A percentile compares a stretch with the other conserved stretches of the same genome.
Evolutionary conservation across 75 land plant species (phyloP).

Genomic region (Cryptomeria japonica): DNA sequence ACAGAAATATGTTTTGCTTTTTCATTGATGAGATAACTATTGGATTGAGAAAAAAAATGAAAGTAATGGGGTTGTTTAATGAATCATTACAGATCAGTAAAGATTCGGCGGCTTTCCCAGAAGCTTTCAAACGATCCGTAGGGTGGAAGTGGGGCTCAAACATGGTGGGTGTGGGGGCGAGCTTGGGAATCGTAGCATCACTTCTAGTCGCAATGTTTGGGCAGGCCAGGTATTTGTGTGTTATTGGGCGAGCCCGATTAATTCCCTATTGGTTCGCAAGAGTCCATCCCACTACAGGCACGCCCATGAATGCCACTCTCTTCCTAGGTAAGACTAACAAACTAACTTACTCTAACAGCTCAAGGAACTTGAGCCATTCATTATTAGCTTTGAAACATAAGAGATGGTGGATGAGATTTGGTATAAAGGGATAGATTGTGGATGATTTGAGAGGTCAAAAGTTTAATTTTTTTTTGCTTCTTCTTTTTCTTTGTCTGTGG

Average conservation of each 20-base stretch:
- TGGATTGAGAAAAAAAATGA: too few species aligned
- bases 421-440: neutral
- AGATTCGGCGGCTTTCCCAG: constrained; percentile 42
- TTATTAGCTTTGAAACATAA: neutral
- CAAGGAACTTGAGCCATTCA: neutral
- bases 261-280: constrained; percentile 75
- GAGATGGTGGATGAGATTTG: neutral
- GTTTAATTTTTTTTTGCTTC: neutral
- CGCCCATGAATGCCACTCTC: constrained; percentile 74
- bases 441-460: neutral
- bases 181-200: constrained; percentile 69
- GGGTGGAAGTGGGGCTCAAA: constrained; percentile 70
- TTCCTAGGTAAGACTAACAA: constrained; percentile 43
- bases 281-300: constrained; percentile 65
- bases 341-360: neutral
- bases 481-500: neutral
- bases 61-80: neutral
- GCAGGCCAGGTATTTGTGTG: constrained; percentile 78
- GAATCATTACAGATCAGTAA: constrained; percentile 24
- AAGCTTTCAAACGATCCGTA: constrained; percentile 34
- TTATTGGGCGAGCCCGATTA: constrained; percentile 59
- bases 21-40: too few species aligned
- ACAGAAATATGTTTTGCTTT: too few species aligned
- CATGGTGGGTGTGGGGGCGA: constrained; percentile 62
- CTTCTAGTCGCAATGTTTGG: constrained; percentile 84